These are phyloP conservation scores for Aeschynomene evenia DNA, from an alignment of 306 rosid genomes.

Conservation along the genomic window DNA sequence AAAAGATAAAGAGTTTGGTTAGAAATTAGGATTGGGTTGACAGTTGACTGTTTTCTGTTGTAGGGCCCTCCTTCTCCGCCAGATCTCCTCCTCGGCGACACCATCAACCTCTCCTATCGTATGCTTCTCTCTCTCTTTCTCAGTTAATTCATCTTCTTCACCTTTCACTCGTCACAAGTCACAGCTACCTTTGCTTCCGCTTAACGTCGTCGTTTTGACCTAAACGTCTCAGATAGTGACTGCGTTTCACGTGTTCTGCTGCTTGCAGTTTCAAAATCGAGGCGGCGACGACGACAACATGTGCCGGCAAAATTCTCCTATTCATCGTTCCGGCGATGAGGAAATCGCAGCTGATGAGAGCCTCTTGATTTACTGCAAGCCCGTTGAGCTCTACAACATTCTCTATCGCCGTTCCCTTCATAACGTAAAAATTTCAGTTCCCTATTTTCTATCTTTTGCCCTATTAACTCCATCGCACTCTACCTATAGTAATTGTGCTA, in stretches of 20 bases:
- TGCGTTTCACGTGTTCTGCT: too few relatives aligned
- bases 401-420: slow-evolving; percentile 75
- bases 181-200: background rate
- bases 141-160: background rate
- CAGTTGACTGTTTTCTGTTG: background rate
- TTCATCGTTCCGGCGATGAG: slow-evolving; percentile 63
- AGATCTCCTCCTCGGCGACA: slow-evolving; percentile 31
- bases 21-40: background rate
- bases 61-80: slow-evolving; percentile 21
- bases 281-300: slow-evolving; percentile 33
- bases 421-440: slow-evolving; percentile 53
- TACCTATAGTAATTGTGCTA: background rate
- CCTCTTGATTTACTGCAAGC: slow-evolving; percentile 87
- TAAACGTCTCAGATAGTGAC: slow-evolving; percentile 11
- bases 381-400: slow-evolving; percentile 93
- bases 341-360: slow-evolving; percentile 78
- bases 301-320: slow-evolving; percentile 77
- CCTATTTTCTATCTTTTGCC: background rate
- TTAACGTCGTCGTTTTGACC: background rate
- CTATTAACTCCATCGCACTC: slow-evolving; percentile 8
- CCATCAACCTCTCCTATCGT: slow-evolving; percentile 5
- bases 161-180: background rate
- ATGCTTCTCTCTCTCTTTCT: slow-evolving; percentile 1
- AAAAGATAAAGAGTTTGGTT: slow-evolving; percentile 16
- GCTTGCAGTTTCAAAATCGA: slow-evolving; percentile 20